phyloP scores from a whole-genome alignment of 768 basidiomycete genomes.

The Amanita brunnescens region DNA sequence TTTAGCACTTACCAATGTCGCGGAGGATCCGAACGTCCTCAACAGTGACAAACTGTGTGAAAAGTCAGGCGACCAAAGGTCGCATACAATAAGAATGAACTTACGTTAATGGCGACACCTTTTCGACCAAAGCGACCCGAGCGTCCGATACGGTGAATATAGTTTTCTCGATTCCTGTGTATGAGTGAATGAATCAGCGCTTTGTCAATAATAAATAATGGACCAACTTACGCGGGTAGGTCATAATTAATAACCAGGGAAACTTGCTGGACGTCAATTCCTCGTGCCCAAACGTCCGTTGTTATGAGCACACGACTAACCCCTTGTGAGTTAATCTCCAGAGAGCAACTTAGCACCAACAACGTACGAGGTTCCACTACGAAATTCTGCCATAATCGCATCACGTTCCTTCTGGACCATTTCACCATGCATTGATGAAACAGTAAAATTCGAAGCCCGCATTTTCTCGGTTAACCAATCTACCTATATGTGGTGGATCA shows the following conservation, averaged over 20 bases:
- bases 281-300: conserved; percentile 95
- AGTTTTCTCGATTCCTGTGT: conserved; percentile 90
- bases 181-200: not conserved
- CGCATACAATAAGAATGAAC: conserved; percentile 17
- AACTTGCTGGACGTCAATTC: conserved; percentile 97
- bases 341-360: conserved; percentile 3
- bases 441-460: conserved; percentile 97
- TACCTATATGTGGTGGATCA: conserved; percentile 40
- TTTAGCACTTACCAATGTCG: conserved; percentile 70
- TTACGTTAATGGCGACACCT: conserved; percentile 97
- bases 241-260: conserved; percentile 97
- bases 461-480: conserved; percentile 99
- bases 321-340: conserved; percentile 12
- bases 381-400: conserved; percentile 95
- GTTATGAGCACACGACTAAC: conserved; percentile 86
- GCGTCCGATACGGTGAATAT: conserved; percentile 99
- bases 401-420: conserved; percentile 96
- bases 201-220: conserved; percentile 1
- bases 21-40: conserved; percentile 95
- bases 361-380: conserved; percentile 81
- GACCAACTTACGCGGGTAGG: conserved; percentile 66
- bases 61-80: conserved; percentile 9
- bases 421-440: conserved; percentile 93
- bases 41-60: conserved; percentile 80
- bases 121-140: conserved; percentile 98